Percentiles rank a stretch among this genome's conserved stretches.
phyloP scores from a whole-genome alignment of 1,139 yeast genomes.

The Nakaseomyces uthaithaninus region DNA sequence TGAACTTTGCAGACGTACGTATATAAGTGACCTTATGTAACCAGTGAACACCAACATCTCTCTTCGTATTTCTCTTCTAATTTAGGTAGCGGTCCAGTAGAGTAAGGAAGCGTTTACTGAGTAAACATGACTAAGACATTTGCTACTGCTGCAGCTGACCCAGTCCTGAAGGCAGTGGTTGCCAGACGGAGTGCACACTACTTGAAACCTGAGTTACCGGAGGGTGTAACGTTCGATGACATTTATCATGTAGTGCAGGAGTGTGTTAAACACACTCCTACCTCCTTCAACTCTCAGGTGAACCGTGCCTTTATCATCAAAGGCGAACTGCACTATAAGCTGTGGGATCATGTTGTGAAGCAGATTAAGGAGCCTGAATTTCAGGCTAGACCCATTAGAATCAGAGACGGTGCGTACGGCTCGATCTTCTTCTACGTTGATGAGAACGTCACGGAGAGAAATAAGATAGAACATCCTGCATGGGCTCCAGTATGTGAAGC shows the following conservation, averaged over 20 bases:
- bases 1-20: too few relatives aligned
- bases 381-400: constrained; percentile 33
- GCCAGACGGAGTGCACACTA: constrained; percentile 34
- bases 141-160: constrained; percentile 9
- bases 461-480: constrained; percentile 33
- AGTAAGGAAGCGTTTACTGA: background rate
- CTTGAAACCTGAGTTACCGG: constrained; percentile 32
- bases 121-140: constrained; percentile 9
- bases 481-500: constrained; percentile 35
- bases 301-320: constrained; percentile 34
- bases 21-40: too few relatives aligned
- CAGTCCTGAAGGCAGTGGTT: constrained; percentile 25
- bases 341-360: constrained; percentile 34
- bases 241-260: constrained; percentile 29
- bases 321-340: constrained; percentile 35
- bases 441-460: constrained; percentile 27
- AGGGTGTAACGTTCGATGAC: constrained; percentile 30
- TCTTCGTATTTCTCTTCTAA: background rate
- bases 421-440: constrained; percentile 39
- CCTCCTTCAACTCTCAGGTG: constrained; percentile 39
- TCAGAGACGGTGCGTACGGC: constrained; percentile 37
- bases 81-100: background rate
- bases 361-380: constrained; percentile 29
- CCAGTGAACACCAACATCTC: too few relatives aligned
- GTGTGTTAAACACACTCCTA: constrained; percentile 35